Evolutionary conservation across 2,329 filamentous ascomycete species (phyloP).

Genomic region (Dothidotthia symphoricarpi): DNA sequence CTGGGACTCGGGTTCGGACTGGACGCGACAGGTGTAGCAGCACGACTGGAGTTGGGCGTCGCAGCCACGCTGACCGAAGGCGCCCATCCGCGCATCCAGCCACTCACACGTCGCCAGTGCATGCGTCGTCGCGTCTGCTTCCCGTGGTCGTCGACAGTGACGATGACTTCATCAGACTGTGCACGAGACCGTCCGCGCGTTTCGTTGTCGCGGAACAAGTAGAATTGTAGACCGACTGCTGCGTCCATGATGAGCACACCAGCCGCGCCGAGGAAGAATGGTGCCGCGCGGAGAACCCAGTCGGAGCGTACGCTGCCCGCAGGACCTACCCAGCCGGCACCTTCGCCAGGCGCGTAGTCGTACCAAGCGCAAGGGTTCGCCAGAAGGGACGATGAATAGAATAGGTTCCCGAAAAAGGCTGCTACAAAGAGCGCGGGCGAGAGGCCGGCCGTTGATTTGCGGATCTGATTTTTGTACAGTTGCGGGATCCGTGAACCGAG

Average conservation of each 20-base stretch:
- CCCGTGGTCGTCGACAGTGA: constrained; percentile 44
- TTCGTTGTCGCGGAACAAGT: constrained; percentile 54
- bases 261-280: constrained; percentile 66
- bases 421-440: constrained; percentile 63
- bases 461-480: constrained; percentile 63
- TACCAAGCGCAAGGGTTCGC: constrained; percentile 64
- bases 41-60: constrained; percentile 32
- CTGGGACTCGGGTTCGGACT: constrained; percentile 8
- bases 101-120: constrained; percentile 59
- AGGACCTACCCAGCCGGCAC: constrained; percentile 59
- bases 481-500: constrained; percentile 52
- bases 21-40: constrained; percentile 27
- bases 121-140: constrained; percentile 38
- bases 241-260: constrained; percentile 63
- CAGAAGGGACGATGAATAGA: constrained; percentile 62
- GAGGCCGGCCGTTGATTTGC: constrained; percentile 63
- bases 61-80: constrained; percentile 49
- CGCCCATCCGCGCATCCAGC: constrained; percentile 67
- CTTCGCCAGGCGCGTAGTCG: constrained; percentile 54
- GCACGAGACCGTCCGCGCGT: constrained; percentile 15
- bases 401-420: constrained; percentile 66
- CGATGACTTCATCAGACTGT: constrained; percentile 48
- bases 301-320: constrained; percentile 55
- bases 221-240: constrained; percentile 62
- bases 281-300: constrained; percentile 59